These are phyloP conservation scores for Corchorus capsularis DNA, from an alignment of 345 rosid genomes.

Conservation along the genomic window DNA sequence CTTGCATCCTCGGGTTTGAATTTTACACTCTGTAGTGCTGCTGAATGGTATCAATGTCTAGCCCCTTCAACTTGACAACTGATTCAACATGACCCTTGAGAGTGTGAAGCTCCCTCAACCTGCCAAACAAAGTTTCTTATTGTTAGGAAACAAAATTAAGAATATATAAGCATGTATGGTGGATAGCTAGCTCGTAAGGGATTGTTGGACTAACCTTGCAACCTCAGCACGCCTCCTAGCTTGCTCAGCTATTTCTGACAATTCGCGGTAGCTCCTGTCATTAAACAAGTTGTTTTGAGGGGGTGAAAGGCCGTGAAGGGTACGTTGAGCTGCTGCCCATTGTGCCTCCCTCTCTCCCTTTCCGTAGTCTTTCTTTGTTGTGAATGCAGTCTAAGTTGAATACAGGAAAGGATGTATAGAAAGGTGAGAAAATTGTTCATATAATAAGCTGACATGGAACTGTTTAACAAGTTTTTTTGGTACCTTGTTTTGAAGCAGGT, in stretches of 20 bases:
- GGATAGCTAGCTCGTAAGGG: background rate
- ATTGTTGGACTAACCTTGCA: slow-evolving; percentile 47
- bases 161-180: background rate
- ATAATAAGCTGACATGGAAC: no score
- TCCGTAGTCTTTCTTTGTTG: slow-evolving; percentile 77
- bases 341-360: slow-evolving; percentile 79
- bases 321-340: slow-evolving; percentile 71
- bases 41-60: slow-evolving; percentile 37
- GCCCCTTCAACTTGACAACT: slow-evolving; percentile 22
- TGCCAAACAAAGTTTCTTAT: background rate
- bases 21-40: slow-evolving; percentile 71
- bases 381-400: slow-evolving; percentile 58
- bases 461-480: background rate
- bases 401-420: background rate
- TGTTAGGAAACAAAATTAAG: background rate
- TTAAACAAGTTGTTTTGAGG: slow-evolving; percentile 28
- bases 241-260: slow-evolving; percentile 67
- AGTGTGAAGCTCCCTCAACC: slow-evolving; percentile 24
- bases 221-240: slow-evolving; percentile 80
- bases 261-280: slow-evolving; percentile 46
- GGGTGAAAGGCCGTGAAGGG: slow-evolving; percentile 59
- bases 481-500: slow-evolving; percentile 55
- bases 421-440: background rate
- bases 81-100: slow-evolving; percentile 24
- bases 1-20: no score